Evolutionary conservation across 192 early-diverging fungal genomes (phyloP).

Genomic region (Coemansia sp.): DNA sequence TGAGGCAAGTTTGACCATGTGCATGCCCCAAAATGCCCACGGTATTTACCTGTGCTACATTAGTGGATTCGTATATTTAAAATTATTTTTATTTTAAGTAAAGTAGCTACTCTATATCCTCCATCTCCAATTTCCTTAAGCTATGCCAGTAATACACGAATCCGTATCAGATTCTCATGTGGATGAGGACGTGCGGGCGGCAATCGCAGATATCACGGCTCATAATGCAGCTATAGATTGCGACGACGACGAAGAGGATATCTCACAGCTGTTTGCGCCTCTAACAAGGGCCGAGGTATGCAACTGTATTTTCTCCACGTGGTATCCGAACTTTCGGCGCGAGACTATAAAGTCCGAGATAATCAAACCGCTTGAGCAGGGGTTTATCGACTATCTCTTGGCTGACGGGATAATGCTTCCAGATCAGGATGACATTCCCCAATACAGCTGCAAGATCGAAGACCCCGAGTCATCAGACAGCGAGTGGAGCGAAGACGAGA

Average conservation of each 20-base stretch:
- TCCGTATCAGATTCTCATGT: not conserved
- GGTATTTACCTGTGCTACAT: not conserved
- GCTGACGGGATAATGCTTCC: conserved; percentile 88
- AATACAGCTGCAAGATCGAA: conserved; percentile 34
- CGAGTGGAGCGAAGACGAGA: conserved; percentile 43
- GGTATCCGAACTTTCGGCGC: conserved; percentile 72
- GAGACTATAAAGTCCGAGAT: conserved; percentile 75
- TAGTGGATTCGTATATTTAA: not conserved
- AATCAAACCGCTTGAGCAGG: conserved; percentile 68
- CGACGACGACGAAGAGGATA: conserved; percentile 11
- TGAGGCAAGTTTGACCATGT: too few relatives aligned
- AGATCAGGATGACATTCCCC: conserved; percentile 54
- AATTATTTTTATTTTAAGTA: not conserved
- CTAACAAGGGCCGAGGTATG: conserved; percentile 65
- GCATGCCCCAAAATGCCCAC: not conserved
- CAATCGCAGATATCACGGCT: conserved; percentile 1
- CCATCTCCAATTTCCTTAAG: not conserved
- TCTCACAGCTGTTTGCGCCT: conserved; percentile 51
- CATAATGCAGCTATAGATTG: not conserved
- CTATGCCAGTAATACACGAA: conserved; percentile 3
- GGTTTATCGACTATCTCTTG: conserved; percentile 84
- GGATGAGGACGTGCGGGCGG: not conserved
- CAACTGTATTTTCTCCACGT: conserved; percentile 75
- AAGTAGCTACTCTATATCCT: not conserved
- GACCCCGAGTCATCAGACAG: conserved; percentile 25